Percentiles rank a stretch among this genome's conserved stretches.
These are phyloP conservation scores for Chaetoscypha palmicola DNA, from an alignment of 2,329 filamentous ascomycete genomes.

Conservation along the genomic window DNA sequence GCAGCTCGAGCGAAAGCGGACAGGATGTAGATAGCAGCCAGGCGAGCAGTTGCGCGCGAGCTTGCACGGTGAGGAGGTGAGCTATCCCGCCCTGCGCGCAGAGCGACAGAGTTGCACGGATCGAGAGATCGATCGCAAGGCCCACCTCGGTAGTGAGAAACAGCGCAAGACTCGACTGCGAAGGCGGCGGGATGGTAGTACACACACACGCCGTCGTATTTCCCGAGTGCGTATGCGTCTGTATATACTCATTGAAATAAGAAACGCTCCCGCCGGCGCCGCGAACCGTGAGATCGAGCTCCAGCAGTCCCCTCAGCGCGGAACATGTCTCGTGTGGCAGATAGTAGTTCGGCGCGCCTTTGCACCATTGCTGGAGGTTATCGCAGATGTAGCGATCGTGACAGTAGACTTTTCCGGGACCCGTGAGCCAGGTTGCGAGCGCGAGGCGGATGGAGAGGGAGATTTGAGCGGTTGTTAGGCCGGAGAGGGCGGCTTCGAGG, in stretches of 20 bases:
- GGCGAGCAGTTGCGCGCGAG: too few relatives aligned
- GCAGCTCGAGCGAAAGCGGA: too few relatives aligned
- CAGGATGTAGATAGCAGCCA: too few relatives aligned
- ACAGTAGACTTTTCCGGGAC: not conserved
- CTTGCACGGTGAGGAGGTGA: too few relatives aligned
- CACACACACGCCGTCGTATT: too few relatives aligned
- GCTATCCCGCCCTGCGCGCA: too few relatives aligned
- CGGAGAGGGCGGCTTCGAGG: conserved; percentile 2
- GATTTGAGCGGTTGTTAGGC: not conserved
- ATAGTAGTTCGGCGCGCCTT: not conserved
- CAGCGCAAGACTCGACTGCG: too few relatives aligned
- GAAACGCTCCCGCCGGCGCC: not conserved
- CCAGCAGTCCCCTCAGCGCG: not conserved
- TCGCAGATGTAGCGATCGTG: not conserved
- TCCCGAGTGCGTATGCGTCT: too few relatives aligned
- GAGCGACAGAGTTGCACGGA: too few relatives aligned
- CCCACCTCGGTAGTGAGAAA: too few relatives aligned
- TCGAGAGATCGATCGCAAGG: too few relatives aligned
- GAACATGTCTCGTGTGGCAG: not conserved
- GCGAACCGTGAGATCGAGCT: not conserved
- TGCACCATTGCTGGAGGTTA: not conserved
- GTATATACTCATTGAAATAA: not conserved
- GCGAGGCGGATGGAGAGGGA: not conserved
- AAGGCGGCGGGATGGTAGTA: too few relatives aligned
- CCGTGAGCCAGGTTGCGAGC: not conserved